Percentiles rank a stretch among this genome's conserved stretches.
Conservation (phyloP, 352 stramenopile species). For the Pythium graminicola region DNA sequence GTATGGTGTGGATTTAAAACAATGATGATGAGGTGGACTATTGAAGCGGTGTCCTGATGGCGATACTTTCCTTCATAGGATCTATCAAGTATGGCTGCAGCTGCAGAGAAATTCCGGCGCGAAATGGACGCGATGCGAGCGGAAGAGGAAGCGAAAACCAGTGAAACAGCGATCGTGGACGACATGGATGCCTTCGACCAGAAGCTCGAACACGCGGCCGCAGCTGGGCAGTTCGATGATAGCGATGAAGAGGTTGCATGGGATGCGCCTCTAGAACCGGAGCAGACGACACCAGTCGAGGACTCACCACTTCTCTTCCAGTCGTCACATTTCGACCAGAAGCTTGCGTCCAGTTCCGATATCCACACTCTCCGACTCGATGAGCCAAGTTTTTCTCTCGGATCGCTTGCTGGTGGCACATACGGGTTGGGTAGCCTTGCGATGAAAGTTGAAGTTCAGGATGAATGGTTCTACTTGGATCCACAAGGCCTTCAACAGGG, state of each 20-base stretch:
- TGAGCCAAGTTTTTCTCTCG: conserved; percentile 12
- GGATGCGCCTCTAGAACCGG: conserved; percentile 30
- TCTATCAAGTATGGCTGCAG: conserved; percentile 69
- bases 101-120: conserved; percentile 73
- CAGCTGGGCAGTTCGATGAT: conserved; percentile 76
- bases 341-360: conserved; percentile 2
- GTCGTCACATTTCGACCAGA: conserved; percentile 18
- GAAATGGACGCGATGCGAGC: conserved; percentile 80
- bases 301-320: conserved; percentile 18
- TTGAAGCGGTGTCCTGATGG: conserved; percentile 7
- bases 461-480: conserved; percentile 86
- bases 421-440: conserved; percentile 23
- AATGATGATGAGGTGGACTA: not conserved
- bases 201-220: conserved; percentile 66
- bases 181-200: conserved; percentile 75
- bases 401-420: conserved; percentile 18
- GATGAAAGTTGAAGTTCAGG: conserved; percentile 36
- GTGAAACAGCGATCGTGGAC: conserved; percentile 6
- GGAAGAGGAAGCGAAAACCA: conserved; percentile 26
- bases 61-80: conserved; percentile 34
- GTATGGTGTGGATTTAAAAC: conserved; percentile 5
- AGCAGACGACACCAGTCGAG: conserved; percentile 6
- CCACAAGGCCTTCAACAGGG: conserved; percentile 75
- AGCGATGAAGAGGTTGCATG: conserved; percentile 69
- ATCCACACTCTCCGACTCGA: conserved; percentile 2